phyloP scores from a whole-genome alignment of 345 rosid species.

The Abelmoschus esculentus region DNA sequence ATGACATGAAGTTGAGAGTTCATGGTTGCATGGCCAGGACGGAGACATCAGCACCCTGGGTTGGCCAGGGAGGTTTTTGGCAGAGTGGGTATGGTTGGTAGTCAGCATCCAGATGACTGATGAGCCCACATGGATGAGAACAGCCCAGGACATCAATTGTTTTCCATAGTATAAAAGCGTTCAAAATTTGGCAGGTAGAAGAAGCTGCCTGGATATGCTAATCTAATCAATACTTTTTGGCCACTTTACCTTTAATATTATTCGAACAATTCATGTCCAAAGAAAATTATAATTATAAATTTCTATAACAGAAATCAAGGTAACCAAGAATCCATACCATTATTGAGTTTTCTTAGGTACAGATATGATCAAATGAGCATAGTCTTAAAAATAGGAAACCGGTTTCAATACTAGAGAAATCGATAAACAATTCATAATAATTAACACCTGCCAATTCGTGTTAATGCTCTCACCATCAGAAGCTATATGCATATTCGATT shows the following conservation, averaged over 20 bases:
- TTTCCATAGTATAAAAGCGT: neutral
- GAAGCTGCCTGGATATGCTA: neutral
- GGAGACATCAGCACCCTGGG: neutral
- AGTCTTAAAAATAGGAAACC: slow-evolving; percentile 1
- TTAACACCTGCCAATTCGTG: neutral
- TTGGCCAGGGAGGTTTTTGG: too few species aligned
- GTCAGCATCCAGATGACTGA: neutral
- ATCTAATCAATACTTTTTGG: neutral
- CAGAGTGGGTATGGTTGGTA: too few species aligned
- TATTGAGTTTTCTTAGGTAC: neutral
- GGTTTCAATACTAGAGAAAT: neutral
- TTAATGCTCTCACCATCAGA: slow-evolving; percentile 4
- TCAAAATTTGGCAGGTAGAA: neutral
- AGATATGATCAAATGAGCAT: neutral
- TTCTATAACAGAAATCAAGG: neutral
- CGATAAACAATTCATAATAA: neutral
- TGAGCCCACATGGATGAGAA: neutral
- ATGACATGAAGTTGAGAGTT: neutral
- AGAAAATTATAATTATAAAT: neutral
- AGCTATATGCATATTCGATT: neutral
- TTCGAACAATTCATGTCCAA: neutral
- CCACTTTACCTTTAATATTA: neutral
- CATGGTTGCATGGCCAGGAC: neutral
- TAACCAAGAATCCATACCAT: neutral
- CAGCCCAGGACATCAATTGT: neutral